These are phyloP conservation scores for Lachancea nothofagi DNA, from an alignment of 805 yeast species.

Conservation along the genomic window DNA sequence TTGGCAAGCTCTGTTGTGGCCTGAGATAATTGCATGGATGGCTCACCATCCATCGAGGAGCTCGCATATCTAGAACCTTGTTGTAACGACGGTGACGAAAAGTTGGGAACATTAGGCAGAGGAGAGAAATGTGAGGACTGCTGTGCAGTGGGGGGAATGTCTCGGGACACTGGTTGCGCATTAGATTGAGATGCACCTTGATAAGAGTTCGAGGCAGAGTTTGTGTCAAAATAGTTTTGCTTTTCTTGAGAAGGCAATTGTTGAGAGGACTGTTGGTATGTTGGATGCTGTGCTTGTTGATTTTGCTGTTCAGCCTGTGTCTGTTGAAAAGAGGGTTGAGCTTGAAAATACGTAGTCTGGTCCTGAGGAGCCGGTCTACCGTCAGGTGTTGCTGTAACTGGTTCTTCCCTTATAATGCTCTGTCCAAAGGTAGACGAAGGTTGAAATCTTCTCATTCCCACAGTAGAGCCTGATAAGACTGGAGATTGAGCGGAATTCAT, in stretches of 20 bases:
- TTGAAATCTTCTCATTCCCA: constrained; percentile 47
- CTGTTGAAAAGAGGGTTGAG: constrained; percentile 6
- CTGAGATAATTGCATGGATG: constrained; percentile 62
- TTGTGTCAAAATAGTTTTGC: neutral
- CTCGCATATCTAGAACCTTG: constrained; percentile 36
- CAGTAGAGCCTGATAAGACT: constrained; percentile 25
- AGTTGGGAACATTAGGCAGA: constrained; percentile 32
- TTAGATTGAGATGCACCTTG: constrained; percentile 42
- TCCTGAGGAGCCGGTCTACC: constrained; percentile 22
- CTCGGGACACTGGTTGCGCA: constrained; percentile 37
- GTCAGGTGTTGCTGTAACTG: constrained; percentile 18
- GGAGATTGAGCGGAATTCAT: constrained; percentile 10
- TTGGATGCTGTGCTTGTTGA: constrained; percentile 9
- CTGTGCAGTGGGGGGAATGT: constrained; percentile 11
- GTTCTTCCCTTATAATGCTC: constrained; percentile 42
- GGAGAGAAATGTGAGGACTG: constrained; percentile 14
- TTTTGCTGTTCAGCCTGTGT: constrained; percentile 14
- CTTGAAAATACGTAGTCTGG: constrained; percentile 5
- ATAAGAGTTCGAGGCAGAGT: too few relatives aligned
- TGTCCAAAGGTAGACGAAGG: constrained; percentile 89
- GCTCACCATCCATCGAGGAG: constrained; percentile 52
- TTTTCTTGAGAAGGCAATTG: constrained; percentile 14
- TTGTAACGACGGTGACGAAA: constrained; percentile 19
- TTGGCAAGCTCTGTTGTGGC: constrained; percentile 86
- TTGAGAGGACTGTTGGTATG: constrained; percentile 8